Evolutionary conservation across 805 yeast species (phyloP).

Genomic region (Hemisphaericaspora nanyangensis): DNA sequence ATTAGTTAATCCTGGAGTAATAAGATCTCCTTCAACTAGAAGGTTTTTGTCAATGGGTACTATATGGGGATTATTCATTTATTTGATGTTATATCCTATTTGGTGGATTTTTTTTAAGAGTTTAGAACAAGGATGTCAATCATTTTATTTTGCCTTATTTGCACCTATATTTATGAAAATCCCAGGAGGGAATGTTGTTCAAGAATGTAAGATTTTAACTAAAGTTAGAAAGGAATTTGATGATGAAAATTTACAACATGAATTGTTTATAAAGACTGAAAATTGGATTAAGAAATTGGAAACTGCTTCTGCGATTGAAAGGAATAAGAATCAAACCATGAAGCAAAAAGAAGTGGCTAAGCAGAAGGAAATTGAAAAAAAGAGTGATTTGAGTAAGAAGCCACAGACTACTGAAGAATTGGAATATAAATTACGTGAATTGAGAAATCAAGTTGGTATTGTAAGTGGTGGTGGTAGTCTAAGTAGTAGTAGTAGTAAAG

Average conservation of each 20-base stretch:
- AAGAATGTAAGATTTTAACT: slow-evolving; percentile 63
- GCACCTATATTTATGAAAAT: slow-evolving; percentile 64
- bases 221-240: slow-evolving; percentile 60
- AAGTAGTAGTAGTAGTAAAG: slow-evolving; percentile 6
- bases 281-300: slow-evolving; percentile 58
- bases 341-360: slow-evolving; percentile 16
- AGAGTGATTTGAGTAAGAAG: slow-evolving; percentile 26
- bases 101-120: slow-evolving; percentile 81
- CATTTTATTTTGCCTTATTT: slow-evolving; percentile 61
- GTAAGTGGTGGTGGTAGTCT: slow-evolving; percentile 3
- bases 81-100: slow-evolving; percentile 71
- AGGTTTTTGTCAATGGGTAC: slow-evolving; percentile 76
- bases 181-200: slow-evolving; percentile 66
- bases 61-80: slow-evolving; percentile 52
- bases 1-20: slow-evolving; percentile 86
- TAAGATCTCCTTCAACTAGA: slow-evolving; percentile 83
- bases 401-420: slow-evolving; percentile 35
- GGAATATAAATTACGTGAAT: slow-evolving; percentile 27
- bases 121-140: slow-evolving; percentile 76
- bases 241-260: slow-evolving; percentile 57
- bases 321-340: slow-evolving; percentile 41
- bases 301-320: slow-evolving; percentile 63
- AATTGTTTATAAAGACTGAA: slow-evolving; percentile 59
- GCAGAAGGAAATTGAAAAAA: slow-evolving; percentile 15
- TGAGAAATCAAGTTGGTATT: slow-evolving; percentile 16